phyloP scores from a whole-genome alignment of 2,329 filamentous ascomycete species.

The Talaromyces sp. region DNA sequence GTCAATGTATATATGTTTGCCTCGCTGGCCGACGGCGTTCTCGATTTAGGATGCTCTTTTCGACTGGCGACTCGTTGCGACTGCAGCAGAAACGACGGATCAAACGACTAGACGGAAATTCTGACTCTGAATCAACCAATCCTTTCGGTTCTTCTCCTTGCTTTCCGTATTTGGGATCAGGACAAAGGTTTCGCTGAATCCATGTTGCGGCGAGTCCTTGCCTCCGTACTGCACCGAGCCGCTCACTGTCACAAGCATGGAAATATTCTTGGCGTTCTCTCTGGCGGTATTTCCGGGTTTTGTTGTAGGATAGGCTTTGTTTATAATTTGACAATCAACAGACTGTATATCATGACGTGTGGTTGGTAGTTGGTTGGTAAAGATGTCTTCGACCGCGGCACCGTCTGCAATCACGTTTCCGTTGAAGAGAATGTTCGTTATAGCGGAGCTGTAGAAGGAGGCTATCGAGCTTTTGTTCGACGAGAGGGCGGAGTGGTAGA shows the following conservation, averaged over 20 bases:
- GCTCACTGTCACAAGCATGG: slow-evolving; percentile 69
- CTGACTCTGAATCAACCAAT: slow-evolving; percentile 68
- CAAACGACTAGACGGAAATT: slow-evolving; percentile 60
- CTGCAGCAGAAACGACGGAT: slow-evolving; percentile 16
- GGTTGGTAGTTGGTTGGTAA: slow-evolving; percentile 61
- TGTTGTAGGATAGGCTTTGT: slow-evolving; percentile 63
- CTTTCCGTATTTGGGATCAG: slow-evolving; percentile 68
- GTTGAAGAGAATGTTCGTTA: slow-evolving; percentile 74
- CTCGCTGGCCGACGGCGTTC: not conserved
- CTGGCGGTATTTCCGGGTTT: slow-evolving; percentile 41
- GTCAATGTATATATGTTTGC: not conserved
- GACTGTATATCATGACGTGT: slow-evolving; percentile 71
- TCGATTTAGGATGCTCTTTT: not conserved
- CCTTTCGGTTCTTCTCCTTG: slow-evolving; percentile 54
- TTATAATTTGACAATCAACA: slow-evolving; percentile 74
- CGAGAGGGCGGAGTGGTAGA: slow-evolving; percentile 73
- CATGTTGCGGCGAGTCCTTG: slow-evolving; percentile 60
- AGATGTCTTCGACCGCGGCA: slow-evolving; percentile 64
- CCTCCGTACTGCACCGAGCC: slow-evolving; percentile 69
- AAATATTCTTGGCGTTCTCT: slow-evolving; percentile 56
- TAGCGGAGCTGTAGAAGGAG: slow-evolving; percentile 64
- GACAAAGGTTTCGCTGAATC: slow-evolving; percentile 77
- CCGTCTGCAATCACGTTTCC: slow-evolving; percentile 64
- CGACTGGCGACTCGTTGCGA: not conserved
- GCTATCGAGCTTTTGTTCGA: slow-evolving; percentile 55